Base-by-base conservation (phyloP, 2,329 filamentous ascomycete species). In the Fusarium globosum region DNA sequence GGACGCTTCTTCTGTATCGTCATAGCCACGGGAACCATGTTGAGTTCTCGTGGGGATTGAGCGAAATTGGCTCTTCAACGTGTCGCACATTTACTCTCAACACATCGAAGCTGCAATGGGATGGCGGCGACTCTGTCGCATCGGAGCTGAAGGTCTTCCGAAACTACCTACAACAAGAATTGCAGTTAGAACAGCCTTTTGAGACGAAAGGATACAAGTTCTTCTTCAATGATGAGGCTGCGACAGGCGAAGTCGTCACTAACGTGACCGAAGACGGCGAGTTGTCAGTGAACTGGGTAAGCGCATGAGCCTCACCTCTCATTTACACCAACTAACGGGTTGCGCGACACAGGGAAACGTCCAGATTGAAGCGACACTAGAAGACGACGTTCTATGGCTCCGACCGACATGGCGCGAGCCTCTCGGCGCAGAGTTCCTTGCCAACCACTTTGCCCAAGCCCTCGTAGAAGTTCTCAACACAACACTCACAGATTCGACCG, bases 391-490 rank as follows among this genome's bases (percentile, higher is more conserved):
- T 26, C 69, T 77, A n/a, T 77, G 67, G 59, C 61, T 77, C 5
- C 72, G 61, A 21, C 75, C 73, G 0, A 66, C 61, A 18, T 77
- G 75, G 75, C 75, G 74, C 45, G 75, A 77, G 52, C 75, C 75
- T 20, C 53, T 77, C 1, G 75, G 75, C 23, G 75, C 75, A 53
- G 72, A 73, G 48, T 77, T 69, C 49, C 55, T 77, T 4, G 75
- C 75, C 23, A 76, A 75, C 56, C 75, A 77, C 57, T 76, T 77
- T 38, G 65, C 69, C 16, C 62, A 69, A 39, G 59, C 75, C 11
- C 64, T 77, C 7, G 65, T 77, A 35, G 73, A 77, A 52, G 69
- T 77, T 15, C 71, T 77, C 53, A 77, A 75, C 56, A 77, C 75
- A 9, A 75, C 75, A 6, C n/a, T 77, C 11, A 28, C 62, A 26